Evolutionary conservation across 1,284 basidiomycete species (phyloP).

Genomic region (Rhodotorula sp.): DNA sequence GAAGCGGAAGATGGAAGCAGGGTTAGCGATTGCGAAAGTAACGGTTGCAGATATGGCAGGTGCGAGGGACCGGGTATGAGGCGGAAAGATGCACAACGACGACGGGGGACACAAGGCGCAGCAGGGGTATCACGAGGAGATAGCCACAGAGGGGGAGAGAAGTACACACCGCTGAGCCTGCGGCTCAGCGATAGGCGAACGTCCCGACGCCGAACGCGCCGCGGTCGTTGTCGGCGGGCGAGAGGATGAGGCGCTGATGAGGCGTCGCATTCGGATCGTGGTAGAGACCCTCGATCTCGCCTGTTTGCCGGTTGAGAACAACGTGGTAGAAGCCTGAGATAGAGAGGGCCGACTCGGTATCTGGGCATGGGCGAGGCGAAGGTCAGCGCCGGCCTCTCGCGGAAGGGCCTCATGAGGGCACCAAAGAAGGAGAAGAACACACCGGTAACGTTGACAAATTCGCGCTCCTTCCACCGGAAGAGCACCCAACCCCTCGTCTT

Average conservation of each 20-base stretch:
- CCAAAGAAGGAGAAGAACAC: neutral
- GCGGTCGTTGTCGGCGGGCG: constrained; percentile 1
- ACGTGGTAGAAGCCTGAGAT: constrained; percentile 38
- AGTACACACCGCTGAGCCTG: too few species aligned
- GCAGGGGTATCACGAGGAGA: neutral
- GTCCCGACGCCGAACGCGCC: constrained; percentile 8
- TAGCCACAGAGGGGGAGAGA: neutral
- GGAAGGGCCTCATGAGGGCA: too few species aligned
- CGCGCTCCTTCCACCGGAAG: constrained; percentile 40
- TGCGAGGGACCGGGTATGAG: neutral
- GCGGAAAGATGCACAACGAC: neutral
- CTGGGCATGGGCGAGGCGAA: neutral
- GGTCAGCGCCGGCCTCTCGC: neutral
- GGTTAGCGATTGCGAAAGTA: neutral
- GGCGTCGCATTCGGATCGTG: constrained; percentile 34
- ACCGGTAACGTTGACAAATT: constrained; percentile 36
- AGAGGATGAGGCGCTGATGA: constrained; percentile 32
- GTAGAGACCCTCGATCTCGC: constrained; percentile 39
- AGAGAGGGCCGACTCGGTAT: constrained; percentile 24
- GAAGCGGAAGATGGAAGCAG: neutral
- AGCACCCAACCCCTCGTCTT: constrained; percentile 33
- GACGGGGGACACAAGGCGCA: neutral
- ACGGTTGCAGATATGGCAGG: neutral
- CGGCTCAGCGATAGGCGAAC: neutral
- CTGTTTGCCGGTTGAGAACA: constrained; percentile 30